phyloP scores from a whole-genome alignment of 148 eudicot genomes.

The Amaranthus hypochondriacus region DNA sequence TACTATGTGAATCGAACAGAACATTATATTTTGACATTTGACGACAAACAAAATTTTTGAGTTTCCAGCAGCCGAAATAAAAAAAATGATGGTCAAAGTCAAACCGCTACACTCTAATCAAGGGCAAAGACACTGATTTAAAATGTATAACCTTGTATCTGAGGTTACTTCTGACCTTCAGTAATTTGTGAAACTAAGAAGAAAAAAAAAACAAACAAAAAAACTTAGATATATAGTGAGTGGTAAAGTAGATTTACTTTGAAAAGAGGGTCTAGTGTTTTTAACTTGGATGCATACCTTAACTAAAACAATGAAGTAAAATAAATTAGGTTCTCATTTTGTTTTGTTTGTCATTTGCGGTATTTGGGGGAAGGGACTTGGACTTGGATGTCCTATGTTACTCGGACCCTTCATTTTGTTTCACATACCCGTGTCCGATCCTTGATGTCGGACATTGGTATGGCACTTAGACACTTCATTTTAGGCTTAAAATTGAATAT shows the following conservation, averaged over 20 bases:
- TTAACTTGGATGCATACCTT: no score
- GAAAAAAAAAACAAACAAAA: not conserved
- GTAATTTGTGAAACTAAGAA: not conserved
- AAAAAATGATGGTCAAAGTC: not conserved
- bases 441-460: no score
- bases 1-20: not conserved
- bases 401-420: no score
- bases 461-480: no score
- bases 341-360: not conserved
- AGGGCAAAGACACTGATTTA: not conserved
- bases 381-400: not conserved
- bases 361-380: not conserved
- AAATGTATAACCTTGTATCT: not conserved
- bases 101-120: not conserved
- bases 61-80: not conserved
- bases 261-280: no score
- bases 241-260: not conserved
- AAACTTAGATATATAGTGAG: not conserved
- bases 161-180: not conserved
- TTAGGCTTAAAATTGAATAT: no score
- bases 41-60: not conserved
- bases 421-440: no score
- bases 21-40: not conserved
- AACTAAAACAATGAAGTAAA: no score
- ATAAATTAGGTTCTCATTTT: not conserved